Base-by-base conservation (phyloP, 148 eudicot species). In the Camellia sinensis region DNA sequence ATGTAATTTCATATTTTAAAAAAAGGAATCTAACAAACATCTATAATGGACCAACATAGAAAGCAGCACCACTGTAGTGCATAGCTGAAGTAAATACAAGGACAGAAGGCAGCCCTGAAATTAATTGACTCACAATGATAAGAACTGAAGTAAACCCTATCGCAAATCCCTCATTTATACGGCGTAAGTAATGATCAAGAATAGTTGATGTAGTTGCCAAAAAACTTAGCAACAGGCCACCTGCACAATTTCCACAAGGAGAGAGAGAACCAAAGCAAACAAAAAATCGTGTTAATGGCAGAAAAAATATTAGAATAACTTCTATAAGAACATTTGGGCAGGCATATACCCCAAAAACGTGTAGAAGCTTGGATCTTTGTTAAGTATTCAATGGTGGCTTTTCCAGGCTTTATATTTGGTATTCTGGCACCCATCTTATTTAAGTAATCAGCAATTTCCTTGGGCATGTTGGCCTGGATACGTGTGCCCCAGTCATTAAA, bases 381-480 rank as follows among this genome's bases (percentile, higher is more conserved):
- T 74, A 96, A 82, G 89, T 93, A 93, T 69, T 90, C 97, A 21
- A 96, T 76, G 14, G 99, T 96, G 65, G 98, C 93, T 86, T 93
- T 92, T 76, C 99, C 99, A 37, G 98, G 99, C 89, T 96, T 93
- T 88, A 96, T 81, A 72, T 85, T 84, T 13, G 99, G 98, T 80
- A 96, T 89, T 88, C 97, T 93, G 50, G 98, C 99, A 81, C 99
- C 99, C 92, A 96, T 96, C 88, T 96, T 96, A 77, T 93, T 96
- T 83, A 96, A 87, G 80, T 93, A 96, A 84, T 93, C 99, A 64
- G 97, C 88, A 74, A 96, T 96, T 88, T 96, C 99, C 86, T 96
- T 96, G 37, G 99, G 99, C 93, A 92, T 92, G 82, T 96, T 96
- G 71, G 98, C 98, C 99, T 95, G 83, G 46, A 80, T 70, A 62